phyloP scores from a whole-genome alignment of 2,329 filamentous ascomycete genomes.

The Pestalotiopsis sp. region DNA sequence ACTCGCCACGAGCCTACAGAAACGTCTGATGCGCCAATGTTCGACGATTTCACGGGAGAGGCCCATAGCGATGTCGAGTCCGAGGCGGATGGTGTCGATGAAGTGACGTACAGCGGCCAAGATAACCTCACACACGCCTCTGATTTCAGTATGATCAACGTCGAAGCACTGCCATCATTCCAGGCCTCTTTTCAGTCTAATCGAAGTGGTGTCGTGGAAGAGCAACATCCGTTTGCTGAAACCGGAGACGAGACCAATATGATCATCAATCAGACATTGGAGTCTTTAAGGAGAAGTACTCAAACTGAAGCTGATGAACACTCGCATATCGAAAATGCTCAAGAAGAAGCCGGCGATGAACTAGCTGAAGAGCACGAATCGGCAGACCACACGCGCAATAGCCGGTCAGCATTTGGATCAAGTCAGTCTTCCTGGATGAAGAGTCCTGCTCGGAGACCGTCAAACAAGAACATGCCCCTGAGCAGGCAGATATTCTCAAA shows the following conservation, averaged over 20 bases:
- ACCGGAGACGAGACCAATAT: slow-evolving; percentile 58
- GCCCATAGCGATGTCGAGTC: slow-evolving; percentile 30
- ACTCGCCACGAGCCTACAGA: slow-evolving; percentile 8
- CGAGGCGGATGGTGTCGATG: slow-evolving; percentile 18
- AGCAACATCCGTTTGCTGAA: slow-evolving; percentile 35
- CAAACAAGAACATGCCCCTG: slow-evolving; percentile 29
- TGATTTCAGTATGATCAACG: slow-evolving; percentile 63
- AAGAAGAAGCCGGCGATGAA: slow-evolving; percentile 18
- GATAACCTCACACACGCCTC: slow-evolving; percentile 42
- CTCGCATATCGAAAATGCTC: background rate
- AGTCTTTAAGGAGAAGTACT: slow-evolving; percentile 45
- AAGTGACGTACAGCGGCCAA: slow-evolving; percentile 22
- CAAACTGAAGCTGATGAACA: slow-evolving; percentile 18
- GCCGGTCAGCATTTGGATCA: slow-evolving; percentile 11
- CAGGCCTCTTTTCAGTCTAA: slow-evolving; percentile 42
- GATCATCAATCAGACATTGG: slow-evolving; percentile 58
- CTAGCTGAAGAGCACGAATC: background rate
- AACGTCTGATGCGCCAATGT: slow-evolving; percentile 20
- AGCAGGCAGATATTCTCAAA: slow-evolving; percentile 34
- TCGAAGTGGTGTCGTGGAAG: slow-evolving; percentile 35
- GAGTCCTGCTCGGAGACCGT: slow-evolving; percentile 35
- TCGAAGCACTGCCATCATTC: slow-evolving; percentile 53
- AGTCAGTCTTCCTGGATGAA: slow-evolving; percentile 22
- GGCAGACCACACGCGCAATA: background rate
- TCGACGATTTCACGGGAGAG: slow-evolving; percentile 24